A percentile compares a stretch with the other conserved stretches of the same genome.
Conservation (phyloP, 148 eudicot genomes). For the Rhododendron kiyosumense region DNA sequence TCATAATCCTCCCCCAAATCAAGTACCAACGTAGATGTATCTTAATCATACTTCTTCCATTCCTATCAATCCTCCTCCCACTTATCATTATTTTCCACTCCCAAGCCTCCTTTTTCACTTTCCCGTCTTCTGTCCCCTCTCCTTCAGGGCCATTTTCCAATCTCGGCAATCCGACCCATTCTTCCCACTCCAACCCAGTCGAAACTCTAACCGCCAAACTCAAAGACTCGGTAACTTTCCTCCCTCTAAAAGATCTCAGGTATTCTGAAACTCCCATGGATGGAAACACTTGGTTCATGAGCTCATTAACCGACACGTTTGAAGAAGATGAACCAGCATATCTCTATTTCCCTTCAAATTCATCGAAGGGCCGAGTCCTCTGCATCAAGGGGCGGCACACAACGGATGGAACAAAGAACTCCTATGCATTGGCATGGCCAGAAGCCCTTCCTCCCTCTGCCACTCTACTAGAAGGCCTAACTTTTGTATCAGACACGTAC, state of each 20-base stretch:
- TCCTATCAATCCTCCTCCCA: constrained; percentile 14
- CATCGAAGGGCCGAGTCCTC: constrained; percentile 29
- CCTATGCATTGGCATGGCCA: constrained; percentile 44
- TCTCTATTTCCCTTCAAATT: constrained; percentile 32
- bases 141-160: constrained; percentile 12
- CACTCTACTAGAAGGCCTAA: constrained; percentile 28
- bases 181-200: not conserved
- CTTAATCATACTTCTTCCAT: constrained; percentile 6
- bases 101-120: constrained; percentile 8
- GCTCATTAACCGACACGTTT: constrained; percentile 30
- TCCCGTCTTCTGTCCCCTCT: constrained; percentile 10
- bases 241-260: constrained; percentile 39
- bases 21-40: not conserved
- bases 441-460: constrained; percentile 34
- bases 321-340: constrained; percentile 29
- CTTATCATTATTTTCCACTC: constrained; percentile 21
- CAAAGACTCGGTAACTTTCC: constrained; percentile 32
- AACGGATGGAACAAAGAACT: constrained; percentile 37
- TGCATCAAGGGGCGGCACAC: constrained; percentile 36
- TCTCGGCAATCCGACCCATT: not conserved
- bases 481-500: constrained; percentile 30
- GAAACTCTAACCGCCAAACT: constrained; percentile 21
- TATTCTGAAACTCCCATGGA: constrained; percentile 15
- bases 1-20: not conserved
- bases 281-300: constrained; percentile 57